phyloP scores from a whole-genome alignment of 768 basidiomycete species.

The Rhodotorula sphaerocarpa region DNA sequence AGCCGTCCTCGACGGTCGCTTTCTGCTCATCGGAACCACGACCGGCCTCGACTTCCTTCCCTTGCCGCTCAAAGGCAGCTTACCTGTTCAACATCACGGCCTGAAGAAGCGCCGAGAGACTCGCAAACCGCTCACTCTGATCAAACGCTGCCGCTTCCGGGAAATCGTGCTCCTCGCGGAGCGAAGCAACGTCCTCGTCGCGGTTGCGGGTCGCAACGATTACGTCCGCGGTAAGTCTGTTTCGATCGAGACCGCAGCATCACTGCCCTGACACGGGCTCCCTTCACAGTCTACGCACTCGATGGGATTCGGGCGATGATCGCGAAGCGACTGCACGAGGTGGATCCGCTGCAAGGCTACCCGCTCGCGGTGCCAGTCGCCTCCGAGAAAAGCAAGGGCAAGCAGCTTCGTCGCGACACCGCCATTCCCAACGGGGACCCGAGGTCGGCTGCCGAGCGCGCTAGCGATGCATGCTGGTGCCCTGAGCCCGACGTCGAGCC shows the following conservation, averaged over 20 bases:
- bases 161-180: constrained; percentile 34
- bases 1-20: constrained; percentile 37
- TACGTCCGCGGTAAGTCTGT: constrained; percentile 31
- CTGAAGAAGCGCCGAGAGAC: constrained; percentile 23
- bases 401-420: too few species aligned
- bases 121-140: constrained; percentile 36
- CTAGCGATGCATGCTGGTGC: too few species aligned
- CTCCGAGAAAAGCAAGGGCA: too few species aligned
- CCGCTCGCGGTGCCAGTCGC: too few species aligned
- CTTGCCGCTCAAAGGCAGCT: constrained; percentile 29
- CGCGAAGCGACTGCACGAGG: constrained; percentile 35
- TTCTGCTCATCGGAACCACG: constrained; percentile 38
- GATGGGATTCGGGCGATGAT: constrained; percentile 38
- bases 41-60: constrained; percentile 39
- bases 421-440: too few species aligned
- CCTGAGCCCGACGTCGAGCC: too few species aligned
- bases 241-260: too few species aligned
- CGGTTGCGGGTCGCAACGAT: constrained; percentile 38
- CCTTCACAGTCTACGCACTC: constrained; percentile 33
- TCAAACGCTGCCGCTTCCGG: constrained; percentile 37
- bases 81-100: constrained; percentile 19
- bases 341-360: constrained; percentile 23
- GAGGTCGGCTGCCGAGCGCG: too few species aligned
- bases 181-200: constrained; percentile 38
- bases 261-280: too few species aligned